A percentile compares a stretch with the other conserved stretches of the same genome.
phyloP scores from a whole-genome alignment of 139 green algal genomes.

The Choricystis sp. region DNA sequence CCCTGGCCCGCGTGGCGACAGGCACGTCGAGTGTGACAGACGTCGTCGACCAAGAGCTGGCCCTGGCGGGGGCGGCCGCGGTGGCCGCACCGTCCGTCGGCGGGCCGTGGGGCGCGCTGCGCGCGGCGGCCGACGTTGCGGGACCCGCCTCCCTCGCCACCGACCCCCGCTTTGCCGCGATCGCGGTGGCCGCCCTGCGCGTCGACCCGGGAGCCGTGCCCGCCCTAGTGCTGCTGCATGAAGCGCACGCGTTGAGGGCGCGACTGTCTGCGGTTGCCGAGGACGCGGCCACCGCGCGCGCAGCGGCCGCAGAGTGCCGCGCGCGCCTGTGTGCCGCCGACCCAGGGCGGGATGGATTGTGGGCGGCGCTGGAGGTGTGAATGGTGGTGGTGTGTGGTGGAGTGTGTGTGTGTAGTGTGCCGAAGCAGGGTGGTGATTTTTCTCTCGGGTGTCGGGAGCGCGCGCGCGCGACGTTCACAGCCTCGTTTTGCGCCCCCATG shows the following conservation, averaged over 20 bases:
- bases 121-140: constrained; percentile 10
- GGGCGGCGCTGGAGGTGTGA: background rate
- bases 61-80: constrained; percentile 20
- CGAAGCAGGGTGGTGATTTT: too few relatives aligned
- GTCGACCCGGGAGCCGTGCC: constrained; percentile 18
- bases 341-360: background rate
- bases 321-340: background rate
- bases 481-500: too few relatives aligned
- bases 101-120: constrained; percentile 50
- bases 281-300: too few relatives aligned
- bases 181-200: constrained; percentile 27
- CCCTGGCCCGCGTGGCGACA: background rate
- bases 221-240: constrained; percentile 25
- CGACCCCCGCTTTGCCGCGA: background rate
- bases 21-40: background rate
- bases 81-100: constrained; percentile 36
- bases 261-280: background rate
- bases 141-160: constrained; percentile 2
- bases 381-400: background rate
- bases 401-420: background rate
- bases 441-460: too few relatives aligned
- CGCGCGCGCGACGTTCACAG: too few relatives aligned
- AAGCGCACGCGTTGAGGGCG: constrained; percentile 17
- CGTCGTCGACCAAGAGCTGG: constrained; percentile 24
- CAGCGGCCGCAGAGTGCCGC: background rate